Evolutionary conservation across 2,329 filamentous ascomycete genomes (phyloP).

Genomic region (Trichoderma sp.): DNA sequence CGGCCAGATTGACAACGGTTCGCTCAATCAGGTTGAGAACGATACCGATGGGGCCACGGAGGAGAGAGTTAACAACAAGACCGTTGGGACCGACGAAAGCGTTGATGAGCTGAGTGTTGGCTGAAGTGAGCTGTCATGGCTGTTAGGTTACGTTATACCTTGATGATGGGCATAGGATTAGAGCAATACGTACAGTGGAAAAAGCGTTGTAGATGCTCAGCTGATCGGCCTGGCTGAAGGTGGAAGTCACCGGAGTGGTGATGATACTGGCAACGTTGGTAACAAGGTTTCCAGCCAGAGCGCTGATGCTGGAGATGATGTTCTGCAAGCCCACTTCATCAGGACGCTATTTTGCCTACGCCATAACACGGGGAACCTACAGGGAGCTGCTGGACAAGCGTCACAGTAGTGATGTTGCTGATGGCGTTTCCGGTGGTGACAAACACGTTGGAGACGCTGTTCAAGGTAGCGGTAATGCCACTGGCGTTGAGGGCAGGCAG

Average conservation of each 20-base stretch:
- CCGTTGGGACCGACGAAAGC: conserved; percentile 21
- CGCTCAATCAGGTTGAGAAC: conserved; percentile 22
- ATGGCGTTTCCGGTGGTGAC: conserved; percentile 14
- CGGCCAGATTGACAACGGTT: conserved; percentile 23
- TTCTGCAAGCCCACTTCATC: not conserved
- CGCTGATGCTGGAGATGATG: not conserved
- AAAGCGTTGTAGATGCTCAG: conserved; percentile 21
- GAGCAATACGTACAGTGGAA: conserved; percentile 11
- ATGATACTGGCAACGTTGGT: not conserved
- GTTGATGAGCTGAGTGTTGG: conserved; percentile 24
- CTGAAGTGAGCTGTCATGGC: conserved; percentile 18
- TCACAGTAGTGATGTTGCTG: not conserved
- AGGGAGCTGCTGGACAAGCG: not conserved
- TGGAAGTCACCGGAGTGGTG: not conserved
- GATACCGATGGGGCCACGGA: conserved; percentile 20
- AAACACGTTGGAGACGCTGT: conserved; percentile 20
- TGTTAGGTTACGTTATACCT: not conserved
- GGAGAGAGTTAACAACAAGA: conserved; percentile 17
- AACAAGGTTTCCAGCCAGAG: not conserved
- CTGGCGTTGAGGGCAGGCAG: not conserved
- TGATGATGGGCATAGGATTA: not conserved
- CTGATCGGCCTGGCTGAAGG: conserved; percentile 20
- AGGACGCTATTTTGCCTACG: not conserved
- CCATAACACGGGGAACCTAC: not conserved
- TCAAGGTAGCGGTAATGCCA: not conserved